Base-by-base conservation (phyloP, 805 yeast genomes). In the Candida coquimbonensis region DNA sequence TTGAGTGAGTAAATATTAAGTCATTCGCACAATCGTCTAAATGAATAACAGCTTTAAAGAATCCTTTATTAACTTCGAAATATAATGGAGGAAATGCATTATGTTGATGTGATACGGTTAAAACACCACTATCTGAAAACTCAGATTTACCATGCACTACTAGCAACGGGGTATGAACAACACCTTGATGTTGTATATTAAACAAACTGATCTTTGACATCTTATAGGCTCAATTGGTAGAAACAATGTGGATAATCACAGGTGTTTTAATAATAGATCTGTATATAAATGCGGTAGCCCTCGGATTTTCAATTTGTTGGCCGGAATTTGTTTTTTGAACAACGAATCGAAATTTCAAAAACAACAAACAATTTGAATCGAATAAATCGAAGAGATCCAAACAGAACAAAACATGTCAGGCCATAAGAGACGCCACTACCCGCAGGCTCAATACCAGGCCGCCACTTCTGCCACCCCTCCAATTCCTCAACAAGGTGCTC, bases 1-100 rank as follows among this genome's bases (percentile, higher is more conserved):
- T 66, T 19, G 67, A 60, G 27, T 75, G 80, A 3, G 74, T 72
- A 7, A 86, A 74, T 2, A 64, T 57, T 37, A 90, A 60, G 5
- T 59, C 61, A 58, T 90, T 91, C 21, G 63, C 63, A n/a, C 91
- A 90, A 0, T 83, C 81, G 19, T 80, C 75, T 17, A 90, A 71
- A 49, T 84, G 84, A 3, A 86, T 70, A 16, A 86, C 57, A 0
- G 87, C 86, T 62, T 89, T 90, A 72, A 90, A 91, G 49, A 75
- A 73, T 1, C 83, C 81, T 19, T 75, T 66, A 44, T 80, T 77
- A 7, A 89, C 77, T 49, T 90, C 95, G 55, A 73, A 85, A 44
- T 72, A 69, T 54, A 79, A 82, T 0, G 87, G 77, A 0, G 96
- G 95, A 49, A 50, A 66, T 26, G 56, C 63, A 56, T 51, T 59